Conservation (phyloP, 345 rosid species). For the Corymbia maculata region DNA sequence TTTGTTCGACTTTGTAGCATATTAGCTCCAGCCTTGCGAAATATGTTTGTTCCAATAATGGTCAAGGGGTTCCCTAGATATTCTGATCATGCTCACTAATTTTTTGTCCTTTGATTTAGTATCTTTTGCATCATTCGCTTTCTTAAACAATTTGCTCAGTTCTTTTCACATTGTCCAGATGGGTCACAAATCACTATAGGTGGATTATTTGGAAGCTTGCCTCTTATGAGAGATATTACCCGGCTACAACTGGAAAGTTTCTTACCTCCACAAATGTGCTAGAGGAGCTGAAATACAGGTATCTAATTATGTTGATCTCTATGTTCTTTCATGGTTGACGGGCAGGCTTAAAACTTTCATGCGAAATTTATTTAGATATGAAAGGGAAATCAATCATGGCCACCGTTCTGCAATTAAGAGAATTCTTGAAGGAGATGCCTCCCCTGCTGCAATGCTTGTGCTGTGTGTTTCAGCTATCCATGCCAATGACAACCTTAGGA, state of each 20-base stretch:
- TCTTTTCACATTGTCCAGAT: conserved; percentile 25
- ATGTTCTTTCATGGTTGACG: neutral
- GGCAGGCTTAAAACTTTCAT: conserved; percentile 2
- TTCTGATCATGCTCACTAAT: neutral
- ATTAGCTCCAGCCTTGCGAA: neutral
- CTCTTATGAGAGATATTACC: conserved; percentile 60
- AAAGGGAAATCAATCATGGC: conserved; percentile 89
- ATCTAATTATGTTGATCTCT: conserved; percentile 1
- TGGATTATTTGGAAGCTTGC: conserved; percentile 97
- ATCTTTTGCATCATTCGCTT: neutral
- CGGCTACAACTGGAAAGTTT: conserved; percentile 47
- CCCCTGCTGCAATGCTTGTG: conserved; percentile 64
- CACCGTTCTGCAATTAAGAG: conserved; percentile 85
- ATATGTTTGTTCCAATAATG: neutral
- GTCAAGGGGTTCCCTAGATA: neutral
- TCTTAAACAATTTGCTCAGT: neutral
- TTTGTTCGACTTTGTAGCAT: neutral
- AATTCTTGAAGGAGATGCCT: conserved; percentile 80
- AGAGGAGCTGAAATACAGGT: conserved; percentile 96
- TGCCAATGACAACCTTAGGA: conserved; percentile 14
- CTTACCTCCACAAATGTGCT: conserved; percentile 71
- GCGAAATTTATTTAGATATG: conserved; percentile 46
- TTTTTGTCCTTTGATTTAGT: neutral
- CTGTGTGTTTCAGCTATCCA: conserved; percentile 63
- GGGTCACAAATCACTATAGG: conserved; percentile 85